A percentile compares a stretch with the other conserved stretches of the same genome.
These are phyloP conservation scores for Fusarium nisikadoi DNA, from an alignment of 2,329 filamentous ascomycete genomes.

Conservation along the genomic window DNA sequence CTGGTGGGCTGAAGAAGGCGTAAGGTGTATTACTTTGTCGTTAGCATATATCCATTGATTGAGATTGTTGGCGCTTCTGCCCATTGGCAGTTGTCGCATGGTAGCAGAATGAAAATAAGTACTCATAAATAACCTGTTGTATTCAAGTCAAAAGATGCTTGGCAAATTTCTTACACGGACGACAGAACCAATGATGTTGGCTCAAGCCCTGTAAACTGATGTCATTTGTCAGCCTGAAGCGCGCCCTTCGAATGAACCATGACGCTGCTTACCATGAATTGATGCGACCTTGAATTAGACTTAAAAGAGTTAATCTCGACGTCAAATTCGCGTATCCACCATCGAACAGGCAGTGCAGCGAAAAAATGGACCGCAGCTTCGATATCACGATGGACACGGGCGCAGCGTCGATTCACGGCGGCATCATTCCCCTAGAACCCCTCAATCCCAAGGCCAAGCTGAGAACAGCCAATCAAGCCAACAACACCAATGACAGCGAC, in stretches of 20 bases:
- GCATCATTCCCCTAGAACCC: constrained; percentile 7
- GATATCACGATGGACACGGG: not conserved
- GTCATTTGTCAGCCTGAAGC: constrained; percentile 6
- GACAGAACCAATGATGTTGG: not conserved
- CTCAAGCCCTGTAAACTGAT: not conserved
- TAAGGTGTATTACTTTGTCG: not conserved
- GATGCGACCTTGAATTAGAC: not conserved
- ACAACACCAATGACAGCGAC: not conserved
- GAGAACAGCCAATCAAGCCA: not conserved
- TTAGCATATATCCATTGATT: not conserved
- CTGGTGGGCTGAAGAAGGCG: not conserved
- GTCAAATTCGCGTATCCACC: fast-evolving
- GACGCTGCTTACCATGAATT: not conserved
- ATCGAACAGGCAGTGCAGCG: fast-evolving
- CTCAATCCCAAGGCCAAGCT: not conserved
- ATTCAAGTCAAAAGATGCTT: not conserved
- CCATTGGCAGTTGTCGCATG: too few species aligned
- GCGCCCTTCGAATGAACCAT: not conserved
- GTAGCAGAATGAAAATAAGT: not conserved
- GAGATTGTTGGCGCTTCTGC: not conserved
- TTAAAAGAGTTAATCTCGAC: not conserved
- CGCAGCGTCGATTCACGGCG: not conserved
- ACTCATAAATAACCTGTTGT: not conserved
- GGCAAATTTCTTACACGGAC: not conserved
- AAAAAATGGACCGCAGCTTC: constrained; percentile 6